phyloP scores from a whole-genome alignment of 2,329 filamentous ascomycete genomes.

The Arthrobotrys conoides region DNA sequence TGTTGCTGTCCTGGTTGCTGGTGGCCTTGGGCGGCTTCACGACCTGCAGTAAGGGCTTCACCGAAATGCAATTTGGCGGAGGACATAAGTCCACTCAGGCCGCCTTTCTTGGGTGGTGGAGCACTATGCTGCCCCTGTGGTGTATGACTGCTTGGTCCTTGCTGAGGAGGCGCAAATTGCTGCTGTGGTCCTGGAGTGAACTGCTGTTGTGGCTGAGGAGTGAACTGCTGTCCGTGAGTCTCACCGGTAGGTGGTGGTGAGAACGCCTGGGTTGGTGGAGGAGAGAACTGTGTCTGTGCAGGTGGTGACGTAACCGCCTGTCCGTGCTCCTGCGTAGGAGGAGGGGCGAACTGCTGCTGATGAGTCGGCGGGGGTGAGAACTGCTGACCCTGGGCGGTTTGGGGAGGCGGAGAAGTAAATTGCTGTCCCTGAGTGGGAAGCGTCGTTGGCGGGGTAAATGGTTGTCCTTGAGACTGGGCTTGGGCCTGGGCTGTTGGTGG shows the following conservation, averaged over 20 bases:
- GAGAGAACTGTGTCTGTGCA: conserved; percentile 23
- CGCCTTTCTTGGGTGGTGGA: conserved; percentile 42
- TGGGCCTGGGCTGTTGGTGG: conserved; percentile 25
- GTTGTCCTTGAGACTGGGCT: conserved; percentile 11
- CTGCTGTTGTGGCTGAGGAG: background rate
- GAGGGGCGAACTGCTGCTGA: conserved; percentile 14
- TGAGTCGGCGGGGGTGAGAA: conserved; percentile 13
- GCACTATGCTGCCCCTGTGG: conserved; percentile 15
- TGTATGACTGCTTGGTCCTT: conserved; percentile 1
- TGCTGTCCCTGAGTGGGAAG: conserved; percentile 31
- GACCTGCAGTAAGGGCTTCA: conserved; percentile 51
- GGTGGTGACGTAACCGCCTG: conserved; percentile 17
- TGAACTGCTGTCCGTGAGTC: conserved; percentile 3
- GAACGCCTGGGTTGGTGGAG: conserved; percentile 19
- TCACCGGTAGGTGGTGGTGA: conserved; percentile 19
- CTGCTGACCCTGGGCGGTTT: conserved; percentile 10
- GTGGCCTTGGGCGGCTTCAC: conserved; percentile 40
- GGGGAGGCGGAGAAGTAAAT: conserved; percentile 37
- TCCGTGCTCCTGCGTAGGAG: conserved; percentile 16
- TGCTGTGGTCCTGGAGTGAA: conserved; percentile 9
- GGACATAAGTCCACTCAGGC: conserved; percentile 43
- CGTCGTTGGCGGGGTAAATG: conserved; percentile 27
- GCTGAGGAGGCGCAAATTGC: conserved; percentile 28
- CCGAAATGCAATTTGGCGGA: conserved; percentile 49
- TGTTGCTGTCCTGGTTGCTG: conserved; percentile 25